Percentiles rank a stretch among this genome's conserved stretches.
Conservation (phyloP, 1,284 basidiomycete species). For the Fomitopsis betulina region DNA sequence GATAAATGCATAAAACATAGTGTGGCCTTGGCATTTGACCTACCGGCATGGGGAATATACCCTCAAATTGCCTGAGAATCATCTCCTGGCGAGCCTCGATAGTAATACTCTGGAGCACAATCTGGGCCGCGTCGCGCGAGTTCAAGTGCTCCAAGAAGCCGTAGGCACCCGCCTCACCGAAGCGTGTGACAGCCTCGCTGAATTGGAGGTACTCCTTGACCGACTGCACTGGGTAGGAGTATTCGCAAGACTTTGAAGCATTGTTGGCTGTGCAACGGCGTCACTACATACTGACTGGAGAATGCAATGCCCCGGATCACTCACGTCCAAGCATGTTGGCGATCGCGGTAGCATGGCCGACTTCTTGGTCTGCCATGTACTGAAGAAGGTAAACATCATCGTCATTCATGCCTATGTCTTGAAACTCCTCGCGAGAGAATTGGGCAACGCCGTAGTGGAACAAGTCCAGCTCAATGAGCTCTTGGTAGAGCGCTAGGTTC, state of each 20-base stretch:
- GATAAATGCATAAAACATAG: too few species aligned
- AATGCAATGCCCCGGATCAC: conserved; percentile 6
- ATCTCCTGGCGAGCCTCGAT: conserved; percentile 69
- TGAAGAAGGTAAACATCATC: conserved; percentile 51
- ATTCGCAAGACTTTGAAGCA: conserved; percentile 52
- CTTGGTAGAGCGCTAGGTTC: conserved; percentile 58
- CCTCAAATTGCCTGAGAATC: conserved; percentile 62
- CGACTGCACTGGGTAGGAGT: conserved; percentile 54
- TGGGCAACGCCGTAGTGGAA: conserved; percentile 55
- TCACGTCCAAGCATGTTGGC: conserved; percentile 42
- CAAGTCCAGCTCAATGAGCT: conserved; percentile 58
- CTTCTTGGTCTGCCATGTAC: conserved; percentile 59
- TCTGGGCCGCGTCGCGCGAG: conserved; percentile 49
- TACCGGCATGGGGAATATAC: conserved; percentile 59
- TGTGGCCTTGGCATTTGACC: background rate
- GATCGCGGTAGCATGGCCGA: conserved; percentile 46
- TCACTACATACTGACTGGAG: background rate
- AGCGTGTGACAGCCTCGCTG: conserved; percentile 47
- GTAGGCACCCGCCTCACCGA: conserved; percentile 60
- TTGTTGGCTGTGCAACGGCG: conserved; percentile 6
- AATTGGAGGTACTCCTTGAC: conserved; percentile 63
- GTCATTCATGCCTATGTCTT: conserved; percentile 47
- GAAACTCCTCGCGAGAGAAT: conserved; percentile 54
- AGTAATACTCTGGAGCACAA: conserved; percentile 57
- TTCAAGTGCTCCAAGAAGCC: conserved; percentile 62